These are phyloP conservation scores for Cercospora sp. DNA, from an alignment of 2,329 filamentous ascomycete species.

Conservation along the genomic window DNA sequence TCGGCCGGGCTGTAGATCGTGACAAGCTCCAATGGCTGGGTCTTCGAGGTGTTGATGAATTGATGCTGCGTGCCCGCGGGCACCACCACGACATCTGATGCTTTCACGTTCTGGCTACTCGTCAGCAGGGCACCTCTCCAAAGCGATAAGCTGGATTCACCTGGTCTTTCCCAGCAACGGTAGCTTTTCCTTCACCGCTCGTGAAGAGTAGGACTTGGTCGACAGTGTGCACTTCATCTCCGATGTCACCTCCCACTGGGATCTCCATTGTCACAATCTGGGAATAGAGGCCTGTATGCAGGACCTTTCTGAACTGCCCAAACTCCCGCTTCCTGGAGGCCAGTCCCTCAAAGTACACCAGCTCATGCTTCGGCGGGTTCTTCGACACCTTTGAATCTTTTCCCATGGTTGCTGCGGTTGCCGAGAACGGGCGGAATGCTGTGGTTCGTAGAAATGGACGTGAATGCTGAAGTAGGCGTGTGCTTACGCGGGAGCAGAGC, in stretches of 20 bases:
- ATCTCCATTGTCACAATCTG: slow-evolving; percentile 67
- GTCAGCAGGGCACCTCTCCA: slow-evolving; percentile 6
- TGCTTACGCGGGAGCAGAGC: slow-evolving; percentile 19
- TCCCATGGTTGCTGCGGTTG: slow-evolving; percentile 29
- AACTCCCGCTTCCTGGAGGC: slow-evolving; percentile 57
- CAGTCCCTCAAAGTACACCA: slow-evolving; percentile 62
- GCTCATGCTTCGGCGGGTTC: slow-evolving; percentile 46
- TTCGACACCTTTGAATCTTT: slow-evolving; percentile 40
- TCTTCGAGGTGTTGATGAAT: slow-evolving; percentile 60
- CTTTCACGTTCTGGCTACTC: slow-evolving; percentile 47
- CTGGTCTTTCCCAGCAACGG: slow-evolving; percentile 60
- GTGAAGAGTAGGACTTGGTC: slow-evolving; percentile 67
- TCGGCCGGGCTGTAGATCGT: slow-evolving; percentile 65
- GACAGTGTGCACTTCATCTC: slow-evolving; percentile 66
- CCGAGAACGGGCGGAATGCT: slow-evolving; percentile 26
- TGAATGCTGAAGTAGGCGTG: slow-evolving; percentile 10
- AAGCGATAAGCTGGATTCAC: slow-evolving; percentile 20
- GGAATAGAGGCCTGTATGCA: slow-evolving; percentile 63
- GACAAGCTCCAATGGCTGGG: slow-evolving; percentile 60
- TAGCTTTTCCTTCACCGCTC: slow-evolving; percentile 58
- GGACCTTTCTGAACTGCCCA: slow-evolving; percentile 60
- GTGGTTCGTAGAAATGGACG: slow-evolving; percentile 6
- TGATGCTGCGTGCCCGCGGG: slow-evolving; percentile 67
- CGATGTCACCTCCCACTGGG: slow-evolving; percentile 63
- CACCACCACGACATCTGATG: slow-evolving; percentile 61